Evolutionary conservation across 2,329 filamentous ascomycete species (phyloP).

Genomic region (Fonsecaea pugnacius): DNA sequence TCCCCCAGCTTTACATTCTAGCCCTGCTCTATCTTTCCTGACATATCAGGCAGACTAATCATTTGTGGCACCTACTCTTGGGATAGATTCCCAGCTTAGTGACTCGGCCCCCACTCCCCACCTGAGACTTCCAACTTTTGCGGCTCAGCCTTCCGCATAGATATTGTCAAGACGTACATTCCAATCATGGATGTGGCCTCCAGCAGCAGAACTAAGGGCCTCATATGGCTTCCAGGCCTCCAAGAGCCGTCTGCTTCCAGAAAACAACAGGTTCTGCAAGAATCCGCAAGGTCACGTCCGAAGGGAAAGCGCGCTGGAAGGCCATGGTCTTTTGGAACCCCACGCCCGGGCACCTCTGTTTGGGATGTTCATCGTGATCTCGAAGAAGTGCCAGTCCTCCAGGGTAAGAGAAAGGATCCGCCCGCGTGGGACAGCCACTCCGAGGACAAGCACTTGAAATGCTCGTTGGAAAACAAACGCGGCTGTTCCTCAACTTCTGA

Average conservation of each 20-base stretch:
- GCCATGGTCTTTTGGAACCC: neutral
- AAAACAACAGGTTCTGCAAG: neutral
- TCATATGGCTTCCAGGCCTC: neutral
- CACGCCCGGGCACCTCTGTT: neutral
- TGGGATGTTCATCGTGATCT: neutral
- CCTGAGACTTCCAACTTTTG: too few relatives aligned
- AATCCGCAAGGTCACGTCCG: neutral
- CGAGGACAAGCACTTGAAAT: neutral
- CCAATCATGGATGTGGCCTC: constrained; percentile 4
- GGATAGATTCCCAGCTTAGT: too few relatives aligned
- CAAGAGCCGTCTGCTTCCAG: neutral
- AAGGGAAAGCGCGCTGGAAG: neutral
- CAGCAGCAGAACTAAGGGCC: neutral
- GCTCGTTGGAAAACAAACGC: neutral
- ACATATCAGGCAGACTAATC: too few relatives aligned
- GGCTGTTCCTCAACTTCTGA: neutral
- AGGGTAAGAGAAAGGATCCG: constrained; percentile 4
- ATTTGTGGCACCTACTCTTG: too few relatives aligned
- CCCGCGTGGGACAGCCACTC: neutral
- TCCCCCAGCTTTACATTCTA: too few relatives aligned
- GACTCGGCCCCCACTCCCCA: too few relatives aligned
- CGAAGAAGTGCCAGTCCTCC: neutral
- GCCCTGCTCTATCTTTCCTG: too few relatives aligned
- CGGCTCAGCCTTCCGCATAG: too few relatives aligned
- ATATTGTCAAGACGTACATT: too few relatives aligned